A percentile compares a stretch with the other conserved stretches of the same genome.
These are phyloP conservation scores for Teratosphaeria pseudoeucalypti DNA, from an alignment of 2,329 filamentous ascomycete species.

Conservation along the genomic window DNA sequence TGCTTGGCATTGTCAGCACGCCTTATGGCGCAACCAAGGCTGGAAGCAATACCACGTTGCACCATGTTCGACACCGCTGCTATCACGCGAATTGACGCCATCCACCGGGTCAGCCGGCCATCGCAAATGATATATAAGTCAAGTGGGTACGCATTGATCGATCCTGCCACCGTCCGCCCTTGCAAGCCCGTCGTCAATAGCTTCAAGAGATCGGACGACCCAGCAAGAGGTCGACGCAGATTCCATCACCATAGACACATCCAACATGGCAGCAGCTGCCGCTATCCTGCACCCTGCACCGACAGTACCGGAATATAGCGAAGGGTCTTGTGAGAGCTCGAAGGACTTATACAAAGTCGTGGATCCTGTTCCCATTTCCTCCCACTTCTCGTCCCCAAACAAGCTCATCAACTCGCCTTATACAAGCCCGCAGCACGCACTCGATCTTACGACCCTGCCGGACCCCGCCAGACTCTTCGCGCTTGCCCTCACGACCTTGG, in stretches of 20 bases:
- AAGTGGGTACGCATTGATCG: not conserved
- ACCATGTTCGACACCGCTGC: not conserved
- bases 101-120: not conserved
- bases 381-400: not conserved
- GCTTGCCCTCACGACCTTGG: slow-evolving; percentile 56
- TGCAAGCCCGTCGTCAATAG: not conserved
- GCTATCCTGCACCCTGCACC: not conserved
- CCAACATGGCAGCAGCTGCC: not conserved
- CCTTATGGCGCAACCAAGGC: not conserved
- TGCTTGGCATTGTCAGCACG: not conserved
- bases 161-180: not conserved
- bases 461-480: slow-evolving; percentile 59
- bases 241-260: not conserved
- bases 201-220: not conserved
- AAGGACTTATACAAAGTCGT: too few relatives aligned
- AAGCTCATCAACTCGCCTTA: slow-evolving; percentile 56
- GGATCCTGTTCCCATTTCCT: too few relatives aligned
- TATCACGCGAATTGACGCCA: not conserved
- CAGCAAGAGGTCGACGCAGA: not conserved
- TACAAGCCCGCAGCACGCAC: slow-evolving; percentile 56
- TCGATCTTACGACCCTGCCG: slow-evolving; percentile 60
- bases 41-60: not conserved
- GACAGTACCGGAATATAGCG: too few relatives aligned
- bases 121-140: not conserved
- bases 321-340: too few relatives aligned